These are phyloP conservation scores for Fusarium dlaminii DNA, from an alignment of 2,329 filamentous ascomycete genomes.

Conservation along the genomic window DNA sequence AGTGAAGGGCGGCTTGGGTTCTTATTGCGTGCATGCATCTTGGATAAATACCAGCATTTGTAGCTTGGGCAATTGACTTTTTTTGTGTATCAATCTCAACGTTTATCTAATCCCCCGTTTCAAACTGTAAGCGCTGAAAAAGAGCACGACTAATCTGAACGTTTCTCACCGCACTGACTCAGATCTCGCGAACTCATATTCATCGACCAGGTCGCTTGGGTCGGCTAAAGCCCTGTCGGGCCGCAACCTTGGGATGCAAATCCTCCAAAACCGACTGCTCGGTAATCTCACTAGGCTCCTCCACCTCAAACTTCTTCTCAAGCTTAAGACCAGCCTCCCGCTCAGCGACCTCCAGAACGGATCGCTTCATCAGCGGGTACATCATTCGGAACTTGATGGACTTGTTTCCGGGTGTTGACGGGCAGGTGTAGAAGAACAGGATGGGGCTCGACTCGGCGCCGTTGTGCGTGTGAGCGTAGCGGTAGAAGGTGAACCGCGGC, in stretches of 20 bases:
- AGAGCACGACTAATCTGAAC: not conserved
- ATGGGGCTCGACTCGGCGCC: slow-evolving; percentile 66
- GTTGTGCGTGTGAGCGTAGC: slow-evolving; percentile 67
- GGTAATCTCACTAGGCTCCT: slow-evolving; percentile 75
- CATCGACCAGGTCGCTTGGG: slow-evolving; percentile 81
- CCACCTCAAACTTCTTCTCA: slow-evolving; percentile 75
- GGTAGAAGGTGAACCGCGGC: slow-evolving; percentile 82
- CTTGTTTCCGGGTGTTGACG: slow-evolving; percentile 69
- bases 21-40: slow-evolving; percentile 42
- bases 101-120: not conserved
- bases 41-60: slow-evolving; percentile 44
- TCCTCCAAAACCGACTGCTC: slow-evolving; percentile 72
- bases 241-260: slow-evolving; percentile 72
- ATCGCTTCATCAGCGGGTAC: slow-evolving; percentile 77
- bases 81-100: slow-evolving; percentile 26
- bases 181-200: slow-evolving; percentile 43
- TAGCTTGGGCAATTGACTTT: slow-evolving; percentile 42
- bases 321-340: slow-evolving; percentile 71
- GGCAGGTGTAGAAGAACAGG: slow-evolving; percentile 86
- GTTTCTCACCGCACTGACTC: not conserved
- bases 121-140: not conserved
- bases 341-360: slow-evolving; percentile 73
- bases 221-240: slow-evolving; percentile 75
- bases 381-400: slow-evolving; percentile 86
- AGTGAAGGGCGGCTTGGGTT: slow-evolving; percentile 33